Conservation (phyloP, 768 basidiomycete species). For the Pholiota molesta region DNA sequence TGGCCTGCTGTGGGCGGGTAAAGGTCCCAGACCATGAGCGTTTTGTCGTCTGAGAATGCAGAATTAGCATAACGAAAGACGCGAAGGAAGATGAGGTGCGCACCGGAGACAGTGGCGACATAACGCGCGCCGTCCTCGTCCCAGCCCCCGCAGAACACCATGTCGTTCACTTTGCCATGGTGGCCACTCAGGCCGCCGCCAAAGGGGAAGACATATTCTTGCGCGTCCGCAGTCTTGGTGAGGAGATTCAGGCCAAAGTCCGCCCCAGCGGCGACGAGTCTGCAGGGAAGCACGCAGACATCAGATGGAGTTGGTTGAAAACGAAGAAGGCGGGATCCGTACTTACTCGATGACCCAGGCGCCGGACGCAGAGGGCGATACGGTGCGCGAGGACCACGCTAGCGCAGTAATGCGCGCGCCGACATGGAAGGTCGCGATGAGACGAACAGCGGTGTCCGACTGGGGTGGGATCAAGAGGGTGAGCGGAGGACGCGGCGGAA, state of each 20-base stretch:
- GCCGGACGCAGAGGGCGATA: slow-evolving; percentile 66
- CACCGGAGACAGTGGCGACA: slow-evolving; percentile 82
- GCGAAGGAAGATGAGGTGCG: slow-evolving; percentile 15
- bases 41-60: slow-evolving; percentile 65
- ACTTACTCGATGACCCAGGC: slow-evolving; percentile 76
- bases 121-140: slow-evolving; percentile 70
- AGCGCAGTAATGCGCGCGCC: slow-evolving; percentile 73
- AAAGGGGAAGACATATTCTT: slow-evolving; percentile 66
- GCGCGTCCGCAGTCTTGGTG: slow-evolving; percentile 50
- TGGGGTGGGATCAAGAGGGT: slow-evolving; percentile 24
- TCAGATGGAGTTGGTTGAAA: background rate
- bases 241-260: slow-evolving; percentile 76
- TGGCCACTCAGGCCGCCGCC: slow-evolving; percentile 84
- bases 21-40: slow-evolving; percentile 89
- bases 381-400: slow-evolving; percentile 74
- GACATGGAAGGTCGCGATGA: slow-evolving; percentile 73
- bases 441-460: slow-evolving; percentile 46
- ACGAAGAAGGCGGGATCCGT: slow-evolving; percentile 4
- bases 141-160: slow-evolving; percentile 79
- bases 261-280: slow-evolving; percentile 66
- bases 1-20: slow-evolving; percentile 44
- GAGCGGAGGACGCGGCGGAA: slow-evolving; percentile 9
- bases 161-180: slow-evolving; percentile 76
- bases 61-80: slow-evolving; percentile 6
- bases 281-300: slow-evolving; percentile 25